Base-by-base conservation (phyloP, 331 rosid species). In the Prunus yedoensis region DNA sequence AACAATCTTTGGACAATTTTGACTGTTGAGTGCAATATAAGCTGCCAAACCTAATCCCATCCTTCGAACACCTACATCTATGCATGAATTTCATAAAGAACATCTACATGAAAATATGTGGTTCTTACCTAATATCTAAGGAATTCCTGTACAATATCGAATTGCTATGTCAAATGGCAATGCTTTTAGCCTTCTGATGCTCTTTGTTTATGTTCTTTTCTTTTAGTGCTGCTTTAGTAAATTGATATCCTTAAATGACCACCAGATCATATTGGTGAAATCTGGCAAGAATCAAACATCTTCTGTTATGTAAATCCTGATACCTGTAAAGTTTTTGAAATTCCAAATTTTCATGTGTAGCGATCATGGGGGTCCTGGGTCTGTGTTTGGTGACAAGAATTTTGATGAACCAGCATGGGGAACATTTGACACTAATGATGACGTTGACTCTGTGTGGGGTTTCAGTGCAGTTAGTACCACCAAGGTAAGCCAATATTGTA, bases 321-420 rank as follows among this genome's bases (percentile, higher is more conserved):
- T 45, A 45, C 20, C 17, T 56, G 41, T 10, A 70, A 49, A 20
- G 15, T 17, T 61, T 12, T 47, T 47, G 11, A 45, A 38, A 14
- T 10, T 54, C 25, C 15, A 18, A 78, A 47, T 81, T 72, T 82
- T 80, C 81, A 68, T 82, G 56, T 87, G 86, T 86, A 87, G 96
- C 80, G 97, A 88, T 65, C 93, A 69, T 66, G 89, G 80, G 72
- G 94, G 80, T 60, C 85, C 64, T 41, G 88, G 93, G 76, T 89
- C 99, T 80, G 46, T 77, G 57, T 92, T 90, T 78, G 93, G 92
- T 52, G 96, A 89, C 84, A 88, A 88, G 84, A 56, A 78, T 84
- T 92, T 83, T 47, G 96, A 95, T 50, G 99, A 95, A 78, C 90
- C 92, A 52, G 77, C 82, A 3, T 95, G 99, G 99, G 99, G 98